phyloP scores from a whole-genome alignment of 2,329 filamentous ascomycete species.

The Clarireedia sp. region DNA sequence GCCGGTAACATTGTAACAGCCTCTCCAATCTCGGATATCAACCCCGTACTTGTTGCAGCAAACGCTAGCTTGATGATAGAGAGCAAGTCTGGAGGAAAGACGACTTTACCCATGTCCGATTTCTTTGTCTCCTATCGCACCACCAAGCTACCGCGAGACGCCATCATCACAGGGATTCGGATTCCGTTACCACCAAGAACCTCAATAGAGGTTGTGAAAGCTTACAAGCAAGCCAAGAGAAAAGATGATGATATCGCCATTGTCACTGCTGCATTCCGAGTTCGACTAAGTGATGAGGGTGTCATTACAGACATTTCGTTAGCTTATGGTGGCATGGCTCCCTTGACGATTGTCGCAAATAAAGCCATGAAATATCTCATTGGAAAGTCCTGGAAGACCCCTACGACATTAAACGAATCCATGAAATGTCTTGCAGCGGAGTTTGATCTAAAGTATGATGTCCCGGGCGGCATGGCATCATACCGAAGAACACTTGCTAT shows the following conservation, averaged over 20 bases:
- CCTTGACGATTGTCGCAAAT: slow-evolving; percentile 73
- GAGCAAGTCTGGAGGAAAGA: slow-evolving; percentile 34
- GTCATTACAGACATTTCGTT: slow-evolving; percentile 66
- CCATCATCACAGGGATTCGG: slow-evolving; percentile 72
- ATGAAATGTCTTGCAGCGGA: slow-evolving; percentile 80
- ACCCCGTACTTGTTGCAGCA: slow-evolving; percentile 82
- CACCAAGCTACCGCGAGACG: slow-evolving; percentile 73
- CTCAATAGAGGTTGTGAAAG: slow-evolving; percentile 71
- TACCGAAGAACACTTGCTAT: slow-evolving; percentile 83
- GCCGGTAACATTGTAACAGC: slow-evolving; percentile 90
- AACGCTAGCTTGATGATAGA: slow-evolving; percentile 70
- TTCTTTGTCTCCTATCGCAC: slow-evolving; percentile 88
- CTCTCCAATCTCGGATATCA: slow-evolving; percentile 90
- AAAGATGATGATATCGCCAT: slow-evolving; percentile 98
- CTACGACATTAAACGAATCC: slow-evolving; percentile 72
- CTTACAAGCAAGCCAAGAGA: slow-evolving; percentile 91
- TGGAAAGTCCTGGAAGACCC: slow-evolving; percentile 70
- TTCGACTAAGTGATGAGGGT: slow-evolving; percentile 61
- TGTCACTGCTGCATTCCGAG: slow-evolving; percentile 75
- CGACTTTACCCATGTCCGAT: slow-evolving; percentile 64
- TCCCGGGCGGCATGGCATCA: slow-evolving; percentile 93
- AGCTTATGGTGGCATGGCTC: slow-evolving; percentile 90
- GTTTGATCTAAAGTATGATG: slow-evolving; percentile 78
- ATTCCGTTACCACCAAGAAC: slow-evolving; percentile 63
- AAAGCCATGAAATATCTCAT: slow-evolving; percentile 63